Base-by-base conservation (phyloP, 192 early-diverging fungal genomes). In the Coemansia sp. region DNA sequence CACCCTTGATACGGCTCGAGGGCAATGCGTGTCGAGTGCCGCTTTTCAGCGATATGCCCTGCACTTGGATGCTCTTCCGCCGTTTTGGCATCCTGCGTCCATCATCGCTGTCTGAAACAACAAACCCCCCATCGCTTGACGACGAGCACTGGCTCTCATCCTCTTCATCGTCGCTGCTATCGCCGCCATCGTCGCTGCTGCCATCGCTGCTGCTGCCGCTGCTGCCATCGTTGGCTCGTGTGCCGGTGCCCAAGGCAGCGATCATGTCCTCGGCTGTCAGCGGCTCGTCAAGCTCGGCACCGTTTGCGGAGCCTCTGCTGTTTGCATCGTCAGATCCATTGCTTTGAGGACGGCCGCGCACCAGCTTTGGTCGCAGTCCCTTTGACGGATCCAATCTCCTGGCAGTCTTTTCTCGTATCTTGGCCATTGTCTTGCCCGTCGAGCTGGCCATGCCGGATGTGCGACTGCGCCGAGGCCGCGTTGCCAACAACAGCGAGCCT, bases 401-500 rank as follows among this genome's bases (percentile, higher is more conserved):
- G 10, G 55, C 64, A 7, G 49, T 39, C 47, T 61, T 57, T 49
- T 61, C 48, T 18, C 64, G 58, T 17, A 73, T 66, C 13, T 48
- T 58, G 6, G 40, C 57, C 3, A 73, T 73, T 3, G 63, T 50
- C 30, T 61, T 60, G 11, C 53, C 63, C 6, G 55, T 36, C 5
- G 36, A 26, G 1, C 48, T 41, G 27, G 9, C 21, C 10, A 39
- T 40, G 14, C 67, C 63, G 1, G 39, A 42, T 3, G 58, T 49
- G 1, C 58, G 60, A 13, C 23, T 56, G 5, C 72, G 56, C 29
- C 66, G 51, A 1, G 72, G 72, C 5, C 72, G 72, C 3, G 72
- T 43, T 2, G 72, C 72, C 37, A 76, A 55, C 40, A 76, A 39
- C 23, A 58, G 54, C 53, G 72, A 76, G 8, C 61, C 72, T 31